Evolutionary conservation across 768 basidiomycete species (phyloP).

Genomic region (Dioszegia hungarica): DNA sequence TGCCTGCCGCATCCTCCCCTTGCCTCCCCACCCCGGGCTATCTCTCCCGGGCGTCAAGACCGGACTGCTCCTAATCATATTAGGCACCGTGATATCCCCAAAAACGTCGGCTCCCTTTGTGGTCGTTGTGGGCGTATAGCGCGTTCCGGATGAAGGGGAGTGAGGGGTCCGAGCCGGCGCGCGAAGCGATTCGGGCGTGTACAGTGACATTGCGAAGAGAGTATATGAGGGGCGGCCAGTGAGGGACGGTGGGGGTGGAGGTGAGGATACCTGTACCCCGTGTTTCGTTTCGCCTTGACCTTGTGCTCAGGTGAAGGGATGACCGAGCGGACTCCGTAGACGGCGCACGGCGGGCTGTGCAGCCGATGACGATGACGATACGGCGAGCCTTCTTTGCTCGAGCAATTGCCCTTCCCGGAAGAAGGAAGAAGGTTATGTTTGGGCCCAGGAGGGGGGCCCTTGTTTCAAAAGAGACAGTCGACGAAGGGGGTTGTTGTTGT

Average conservation of each 20-base stretch:
- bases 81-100: constrained; percentile 27
- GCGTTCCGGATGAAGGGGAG: not conserved
- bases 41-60: constrained; percentile 1
- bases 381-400: not conserved
- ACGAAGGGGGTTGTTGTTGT: too few relatives aligned
- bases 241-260: not conserved
- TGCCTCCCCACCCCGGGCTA: constrained; percentile 23
- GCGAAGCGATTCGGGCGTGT: constrained; percentile 2
- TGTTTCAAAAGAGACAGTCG: too few relatives aligned
- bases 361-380: not conserved
- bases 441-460: too few relatives aligned
- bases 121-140: not conserved
- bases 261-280: not conserved
- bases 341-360: too few relatives aligned
- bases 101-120: constrained; percentile 24
- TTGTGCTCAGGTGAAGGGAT: too few relatives aligned
- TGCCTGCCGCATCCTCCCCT: constrained; percentile 12
- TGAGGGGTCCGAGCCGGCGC: not conserved
- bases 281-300: too few relatives aligned
- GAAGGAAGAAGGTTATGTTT: not conserved
- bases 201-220: not conserved
- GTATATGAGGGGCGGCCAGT: not conserved
- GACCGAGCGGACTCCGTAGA: too few relatives aligned
- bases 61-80: constrained; percentile 10
- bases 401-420: not conserved